phyloP scores from a whole-genome alignment of 441 rosid genomes.

The Erodium trifolium region DNA sequence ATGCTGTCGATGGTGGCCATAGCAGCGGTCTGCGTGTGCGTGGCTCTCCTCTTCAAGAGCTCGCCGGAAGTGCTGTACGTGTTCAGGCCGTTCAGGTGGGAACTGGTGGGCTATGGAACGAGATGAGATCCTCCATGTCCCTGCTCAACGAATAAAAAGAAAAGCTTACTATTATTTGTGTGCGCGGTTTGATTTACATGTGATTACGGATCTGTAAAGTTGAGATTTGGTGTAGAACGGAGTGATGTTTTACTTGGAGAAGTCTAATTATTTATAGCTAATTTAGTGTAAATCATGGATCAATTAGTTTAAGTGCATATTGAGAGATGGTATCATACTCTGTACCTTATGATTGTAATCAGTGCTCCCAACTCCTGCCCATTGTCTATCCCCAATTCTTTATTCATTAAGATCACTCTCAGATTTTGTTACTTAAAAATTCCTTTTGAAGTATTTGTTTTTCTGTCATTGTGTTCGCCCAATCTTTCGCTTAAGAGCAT shows the following conservation, averaged over 20 bases:
- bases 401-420: too few relatives aligned
- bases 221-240: slow-evolving; percentile 27
- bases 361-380: too few relatives aligned
- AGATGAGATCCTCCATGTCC: too few relatives aligned
- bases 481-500: too few relatives aligned
- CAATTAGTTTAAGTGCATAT: background rate
- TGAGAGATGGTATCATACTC: background rate
- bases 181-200: slow-evolving; percentile 16
- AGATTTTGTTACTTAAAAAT: too few relatives aligned
- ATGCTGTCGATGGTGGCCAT: slow-evolving; percentile 89
- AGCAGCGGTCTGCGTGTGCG: slow-evolving; percentile 70
- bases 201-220: slow-evolving; percentile 31
- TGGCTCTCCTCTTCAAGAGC: slow-evolving; percentile 46
- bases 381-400: too few relatives aligned
- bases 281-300: background rate
- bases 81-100: slow-evolving; percentile 96
- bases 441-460: too few relatives aligned
- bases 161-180: slow-evolving; percentile 28
- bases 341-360: background rate
- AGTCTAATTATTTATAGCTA: background rate
- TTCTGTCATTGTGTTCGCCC: too few relatives aligned
- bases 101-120: slow-evolving; percentile 66
- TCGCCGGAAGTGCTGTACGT: slow-evolving; percentile 77
- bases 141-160: background rate
- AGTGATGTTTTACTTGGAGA: background rate